These are phyloP conservation scores for Hygrophorus pudorinus DNA, from an alignment of 768 basidiomycete species.

Conservation along the genomic window DNA sequence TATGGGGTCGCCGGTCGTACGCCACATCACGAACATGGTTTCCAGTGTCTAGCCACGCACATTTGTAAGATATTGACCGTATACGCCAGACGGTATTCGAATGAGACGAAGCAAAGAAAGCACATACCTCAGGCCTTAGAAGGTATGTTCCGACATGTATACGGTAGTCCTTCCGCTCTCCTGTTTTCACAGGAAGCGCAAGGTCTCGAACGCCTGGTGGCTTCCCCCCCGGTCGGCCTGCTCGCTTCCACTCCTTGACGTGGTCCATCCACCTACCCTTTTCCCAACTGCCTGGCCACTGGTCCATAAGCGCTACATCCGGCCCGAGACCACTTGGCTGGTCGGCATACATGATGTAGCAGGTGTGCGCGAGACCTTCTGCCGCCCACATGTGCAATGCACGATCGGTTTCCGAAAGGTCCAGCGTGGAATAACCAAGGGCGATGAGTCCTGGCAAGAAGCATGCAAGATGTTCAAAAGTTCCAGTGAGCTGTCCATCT, in stretches of 20 bases:
- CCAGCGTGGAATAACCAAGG: conserved; percentile 47
- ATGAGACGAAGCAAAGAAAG: background rate
- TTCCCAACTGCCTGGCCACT: conserved; percentile 13
- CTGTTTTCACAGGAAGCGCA: conserved; percentile 23
- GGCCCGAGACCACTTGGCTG: conserved; percentile 60
- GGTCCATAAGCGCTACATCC: conserved; percentile 41
- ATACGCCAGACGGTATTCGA: conserved; percentile 17
- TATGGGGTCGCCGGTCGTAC: conserved; percentile 50
- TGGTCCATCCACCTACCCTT: conserved; percentile 35
- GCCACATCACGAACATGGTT: conserved; percentile 63
- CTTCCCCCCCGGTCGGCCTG: conserved; percentile 29
- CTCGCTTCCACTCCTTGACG: conserved; percentile 37
- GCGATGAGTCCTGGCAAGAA: conserved; percentile 63
- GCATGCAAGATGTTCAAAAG: conserved; percentile 59
- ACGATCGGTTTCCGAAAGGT: conserved; percentile 23
- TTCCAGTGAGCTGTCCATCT: conserved; percentile 26
- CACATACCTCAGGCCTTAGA: conserved; percentile 59
- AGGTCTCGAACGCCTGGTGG: conserved; percentile 45
- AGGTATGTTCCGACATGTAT: conserved; percentile 39
- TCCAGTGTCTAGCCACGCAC: too few species aligned
- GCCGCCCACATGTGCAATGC: conserved; percentile 69
- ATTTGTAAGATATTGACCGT: too few species aligned
- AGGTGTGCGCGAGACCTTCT: conserved; percentile 62
- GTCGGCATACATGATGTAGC: conserved; percentile 64
- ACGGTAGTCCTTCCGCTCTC: conserved; percentile 42